These are phyloP conservation scores for Elongisporangium undulatum DNA, from an alignment of 352 stramenopile species.

Conservation along the genomic window DNA sequence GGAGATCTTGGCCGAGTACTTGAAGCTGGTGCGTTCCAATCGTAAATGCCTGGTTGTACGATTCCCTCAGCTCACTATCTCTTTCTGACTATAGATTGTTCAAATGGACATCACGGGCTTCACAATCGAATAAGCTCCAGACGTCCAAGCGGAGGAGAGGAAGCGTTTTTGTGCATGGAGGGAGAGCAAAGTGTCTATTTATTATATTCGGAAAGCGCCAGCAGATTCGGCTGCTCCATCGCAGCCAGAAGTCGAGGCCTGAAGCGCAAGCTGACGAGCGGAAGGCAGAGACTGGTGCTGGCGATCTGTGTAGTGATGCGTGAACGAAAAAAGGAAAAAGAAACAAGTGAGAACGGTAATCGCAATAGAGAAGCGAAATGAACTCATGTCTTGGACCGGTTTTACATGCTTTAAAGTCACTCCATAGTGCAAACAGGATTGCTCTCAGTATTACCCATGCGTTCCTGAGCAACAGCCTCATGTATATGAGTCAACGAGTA, in stretches of 20 bases:
- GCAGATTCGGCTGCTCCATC: background rate
- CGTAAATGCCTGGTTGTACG: background rate
- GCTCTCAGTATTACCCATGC: too few species aligned
- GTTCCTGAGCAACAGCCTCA: too few species aligned
- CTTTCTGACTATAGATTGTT: constrained; percentile 69
- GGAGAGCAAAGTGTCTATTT: background rate
- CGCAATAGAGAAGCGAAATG: background rate
- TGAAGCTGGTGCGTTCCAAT: constrained; percentile 37
- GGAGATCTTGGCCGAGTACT: constrained; percentile 62
- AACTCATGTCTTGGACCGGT: background rate
- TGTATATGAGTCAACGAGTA: too few species aligned
- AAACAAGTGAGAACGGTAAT: background rate
- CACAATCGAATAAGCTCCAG: constrained; percentile 74
- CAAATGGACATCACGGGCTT: constrained; percentile 97
- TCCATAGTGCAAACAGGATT: too few species aligned
- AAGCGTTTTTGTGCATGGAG: background rate
- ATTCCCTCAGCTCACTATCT: background rate
- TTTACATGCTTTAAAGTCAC: too few species aligned
- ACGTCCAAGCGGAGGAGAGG: background rate
- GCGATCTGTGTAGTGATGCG: background rate
- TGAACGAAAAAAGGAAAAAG: background rate
- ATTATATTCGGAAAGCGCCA: background rate
- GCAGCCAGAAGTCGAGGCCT: background rate
- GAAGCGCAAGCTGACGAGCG: background rate
- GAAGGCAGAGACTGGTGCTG: background rate